Evolutionary conservation across 2,329 filamentous ascomycete genomes (phyloP).

Genomic region (Phaeosphaeria sp.): DNA sequence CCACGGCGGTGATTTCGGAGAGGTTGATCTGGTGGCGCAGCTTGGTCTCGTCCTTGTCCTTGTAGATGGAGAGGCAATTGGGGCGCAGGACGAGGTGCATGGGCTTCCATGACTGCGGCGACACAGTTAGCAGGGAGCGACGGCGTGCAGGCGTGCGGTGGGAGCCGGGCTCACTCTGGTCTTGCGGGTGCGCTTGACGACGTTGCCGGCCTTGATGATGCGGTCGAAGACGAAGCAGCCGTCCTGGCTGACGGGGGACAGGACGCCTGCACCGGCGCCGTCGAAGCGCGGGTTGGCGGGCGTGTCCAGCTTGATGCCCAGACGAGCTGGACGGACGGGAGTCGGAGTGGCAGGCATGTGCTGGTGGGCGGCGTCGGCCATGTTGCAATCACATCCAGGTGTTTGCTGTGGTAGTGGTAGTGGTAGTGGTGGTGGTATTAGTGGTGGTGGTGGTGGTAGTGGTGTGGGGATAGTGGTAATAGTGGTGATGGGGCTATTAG

Average conservation of each 20-base stretch:
- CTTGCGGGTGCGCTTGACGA: conserved; percentile 88
- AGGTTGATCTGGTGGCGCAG: conserved; percentile 87
- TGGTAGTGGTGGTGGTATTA: neutral
- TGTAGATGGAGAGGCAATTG: conserved; percentile 90
- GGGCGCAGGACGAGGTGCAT: conserved; percentile 89
- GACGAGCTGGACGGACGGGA: conserved; percentile 23
- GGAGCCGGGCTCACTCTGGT: conserved; percentile 68
- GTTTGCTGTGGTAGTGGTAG: neutral
- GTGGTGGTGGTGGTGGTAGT: conserved; percentile 4
- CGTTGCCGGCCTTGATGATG: conserved; percentile 85
- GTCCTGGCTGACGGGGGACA: conserved; percentile 90
- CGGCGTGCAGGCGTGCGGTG: neutral
- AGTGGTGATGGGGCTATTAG: too few species aligned
- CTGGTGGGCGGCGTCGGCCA: conserved; percentile 31
- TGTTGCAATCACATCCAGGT: conserved; percentile 23
- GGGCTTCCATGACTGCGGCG: conserved; percentile 80
- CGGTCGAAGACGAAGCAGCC: conserved; percentile 96
- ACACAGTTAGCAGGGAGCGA: neutral
- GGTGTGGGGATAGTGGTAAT: neutral
- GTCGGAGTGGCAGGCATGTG: conserved; percentile 33
- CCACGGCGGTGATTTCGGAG: conserved; percentile 88
- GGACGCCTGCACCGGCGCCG: conserved; percentile 62
- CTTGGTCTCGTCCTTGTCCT: conserved; percentile 86
- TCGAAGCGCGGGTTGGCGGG: conserved; percentile 31
- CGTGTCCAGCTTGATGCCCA: conserved; percentile 37